These are phyloP conservation scores for Mesostigma viride DNA, from an alignment of 139 green algal genomes.

Conservation along the genomic window DNA sequence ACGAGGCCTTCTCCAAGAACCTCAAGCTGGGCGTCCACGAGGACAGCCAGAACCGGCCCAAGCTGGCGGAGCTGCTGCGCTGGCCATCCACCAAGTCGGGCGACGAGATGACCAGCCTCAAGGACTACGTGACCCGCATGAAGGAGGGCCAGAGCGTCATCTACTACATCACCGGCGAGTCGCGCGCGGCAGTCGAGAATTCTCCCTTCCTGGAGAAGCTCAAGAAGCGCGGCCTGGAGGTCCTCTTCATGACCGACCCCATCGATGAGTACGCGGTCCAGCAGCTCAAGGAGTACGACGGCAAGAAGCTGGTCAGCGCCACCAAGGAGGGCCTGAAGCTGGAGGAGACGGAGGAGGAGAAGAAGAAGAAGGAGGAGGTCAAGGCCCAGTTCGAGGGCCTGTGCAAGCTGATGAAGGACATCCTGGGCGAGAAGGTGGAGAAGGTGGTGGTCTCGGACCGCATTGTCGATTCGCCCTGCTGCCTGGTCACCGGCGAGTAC, in stretches of 20 bases:
- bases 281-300: constrained; percentile 97
- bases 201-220: constrained; percentile 96
- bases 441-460: constrained; percentile 84
- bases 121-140: constrained; percentile 99
- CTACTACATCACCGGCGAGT: constrained; percentile 99
- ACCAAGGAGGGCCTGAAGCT: constrained; percentile 82
- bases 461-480: constrained; percentile 95
- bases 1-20: constrained; percentile 99
- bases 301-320: constrained; percentile 95
- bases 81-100: constrained; percentile 91
- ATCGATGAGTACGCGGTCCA: constrained; percentile 99
- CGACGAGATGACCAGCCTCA: constrained; percentile 89
- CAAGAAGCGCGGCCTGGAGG: constrained; percentile 88
- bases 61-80: constrained; percentile 93
- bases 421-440: constrained; percentile 91
- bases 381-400: constrained; percentile 76
- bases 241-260: constrained; percentile 98
- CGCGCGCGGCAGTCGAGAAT: constrained; percentile 91
- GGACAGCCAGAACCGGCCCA: constrained; percentile 86
- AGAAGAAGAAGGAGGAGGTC: constrained; percentile 73
- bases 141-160: constrained; percentile 94
- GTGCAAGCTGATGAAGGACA: constrained; percentile 90
- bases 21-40: constrained; percentile 96
- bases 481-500: constrained; percentile 92
- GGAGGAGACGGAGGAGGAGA: constrained; percentile 78